Evolutionary conservation across 176 grass and related monocot species (phyloP).

Genomic region (Poa annua): DNA sequence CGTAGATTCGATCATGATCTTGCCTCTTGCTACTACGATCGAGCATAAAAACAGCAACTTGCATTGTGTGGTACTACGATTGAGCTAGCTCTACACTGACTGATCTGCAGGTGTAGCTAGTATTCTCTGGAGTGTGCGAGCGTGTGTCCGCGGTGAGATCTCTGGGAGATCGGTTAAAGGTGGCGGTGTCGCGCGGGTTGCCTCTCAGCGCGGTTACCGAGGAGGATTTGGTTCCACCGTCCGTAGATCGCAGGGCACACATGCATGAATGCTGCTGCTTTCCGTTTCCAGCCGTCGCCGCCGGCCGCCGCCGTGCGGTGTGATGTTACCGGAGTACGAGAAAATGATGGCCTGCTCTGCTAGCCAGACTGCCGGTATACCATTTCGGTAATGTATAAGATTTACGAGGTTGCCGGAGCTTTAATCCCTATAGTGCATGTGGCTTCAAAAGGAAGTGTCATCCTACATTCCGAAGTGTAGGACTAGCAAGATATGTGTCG

Average conservation of each 20-base stretch:
- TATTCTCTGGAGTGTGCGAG: not conserved
- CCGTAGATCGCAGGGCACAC: constrained; percentile 45
- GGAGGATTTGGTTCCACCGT: constrained; percentile 46
- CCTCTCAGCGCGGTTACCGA: not conserved
- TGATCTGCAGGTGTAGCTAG: not conserved
- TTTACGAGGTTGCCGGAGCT: too few relatives aligned
- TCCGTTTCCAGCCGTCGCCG: not conserved
- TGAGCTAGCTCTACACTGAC: too few relatives aligned
- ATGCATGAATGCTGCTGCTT: constrained; percentile 26
- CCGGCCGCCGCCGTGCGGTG: not conserved
- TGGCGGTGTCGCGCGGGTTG: not conserved
- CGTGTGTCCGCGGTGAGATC: constrained; percentile 37
- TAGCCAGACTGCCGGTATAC: too few relatives aligned
- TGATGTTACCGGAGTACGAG: constrained; percentile 36
- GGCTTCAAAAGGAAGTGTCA: not conserved
- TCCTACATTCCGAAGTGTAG: too few relatives aligned
- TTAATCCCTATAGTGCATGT: not conserved
- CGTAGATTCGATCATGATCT: constrained; percentile 52
- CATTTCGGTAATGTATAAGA: too few relatives aligned
- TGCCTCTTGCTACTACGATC: too few relatives aligned
- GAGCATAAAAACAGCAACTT: not conserved
- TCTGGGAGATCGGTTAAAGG: constrained; percentile 46
- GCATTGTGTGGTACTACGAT: not conserved
- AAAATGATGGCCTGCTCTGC: not conserved
- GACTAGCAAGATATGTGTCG: not conserved